Evolutionary conservation across 2,329 filamentous ascomycete species (phyloP), one percentile per base, ranked within the genome.

Genomic region (Talaromyces pinophilus): DNA sequence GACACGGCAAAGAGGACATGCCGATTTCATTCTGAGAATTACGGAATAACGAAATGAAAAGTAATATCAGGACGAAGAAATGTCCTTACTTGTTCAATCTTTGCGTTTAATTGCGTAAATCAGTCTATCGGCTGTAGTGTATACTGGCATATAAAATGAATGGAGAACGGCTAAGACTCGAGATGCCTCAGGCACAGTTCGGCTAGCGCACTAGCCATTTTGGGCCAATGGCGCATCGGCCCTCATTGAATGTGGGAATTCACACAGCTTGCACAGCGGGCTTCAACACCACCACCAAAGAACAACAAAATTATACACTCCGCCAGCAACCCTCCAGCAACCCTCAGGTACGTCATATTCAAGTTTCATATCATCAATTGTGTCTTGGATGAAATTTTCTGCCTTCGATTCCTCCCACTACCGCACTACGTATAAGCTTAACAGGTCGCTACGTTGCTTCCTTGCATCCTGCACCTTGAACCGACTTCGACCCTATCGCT

Each of bases 141-240:
- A 46, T 5, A 52, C 11, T 15, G 28, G 17, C 28, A 35, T 38
- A 15, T 38, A 38, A 35, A 33, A 38, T 55, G 1, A 6, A 13
- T 42, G 5, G 22, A 54, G 8, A 38, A 25, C 19, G 38, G 30
- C 22, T 11, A 38, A 33, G 50, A 22, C n/a, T 52, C 6, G 60
- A n/a, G 35, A 30, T 65, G 59, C 63, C 42, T 64, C 73, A 73
- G 75, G 73, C 57, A 46, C 4, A 25, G 72, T 74, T 71, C 74
- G 70, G 77, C 78, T 80, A 80, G 79, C 52, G 40, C 15, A 64
- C 66, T 67, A 69, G 64, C 77, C 76, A 75, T 77, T 79, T 80
- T 80, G 76, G 77, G 78, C 72, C 72, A 74, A 71, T 73, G 72
- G 73, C 68, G 61, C 66, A 64, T 68, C 62, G 63, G 68, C 63